A percentile compares a stretch with the other conserved stretches of the same genome.
These are phyloP conservation scores for Acanthamoeba triangularis DNA, from an alignment of 208 protist species.

Conservation along the genomic window DNA sequence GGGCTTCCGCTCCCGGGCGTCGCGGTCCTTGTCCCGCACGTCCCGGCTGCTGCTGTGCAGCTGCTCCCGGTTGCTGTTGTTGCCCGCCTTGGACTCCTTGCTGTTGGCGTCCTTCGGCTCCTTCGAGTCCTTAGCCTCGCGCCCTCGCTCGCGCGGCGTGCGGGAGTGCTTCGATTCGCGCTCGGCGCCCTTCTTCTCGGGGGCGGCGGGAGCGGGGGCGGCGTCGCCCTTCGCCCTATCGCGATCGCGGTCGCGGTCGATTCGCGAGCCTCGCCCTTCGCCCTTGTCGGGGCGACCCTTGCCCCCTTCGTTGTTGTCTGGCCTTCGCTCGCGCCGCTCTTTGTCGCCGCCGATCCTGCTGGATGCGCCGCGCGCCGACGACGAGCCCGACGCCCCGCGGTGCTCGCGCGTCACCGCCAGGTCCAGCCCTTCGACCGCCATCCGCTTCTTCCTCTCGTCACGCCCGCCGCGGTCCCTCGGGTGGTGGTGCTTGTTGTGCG, in stretches of 20 bases:
- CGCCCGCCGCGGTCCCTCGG: too few species aligned
- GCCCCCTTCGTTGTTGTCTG: background rate
- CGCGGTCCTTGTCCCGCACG: background rate
- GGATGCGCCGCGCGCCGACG: too few species aligned
- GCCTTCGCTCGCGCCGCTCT: background rate
- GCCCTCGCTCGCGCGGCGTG: background rate
- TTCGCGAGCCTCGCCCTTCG: background rate
- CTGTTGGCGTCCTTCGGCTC: background rate
- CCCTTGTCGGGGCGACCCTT: background rate
- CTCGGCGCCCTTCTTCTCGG: background rate
- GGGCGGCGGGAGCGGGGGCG: too few species aligned
- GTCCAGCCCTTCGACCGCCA: background rate
- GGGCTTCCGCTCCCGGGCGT: background rate
- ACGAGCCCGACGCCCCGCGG: too few species aligned
- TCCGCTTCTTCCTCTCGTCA: background rate
- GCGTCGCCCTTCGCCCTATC: background rate
- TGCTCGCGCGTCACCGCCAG: background rate
- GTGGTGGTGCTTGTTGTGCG: background rate
- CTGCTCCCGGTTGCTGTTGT: background rate
- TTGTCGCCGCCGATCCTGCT: background rate
- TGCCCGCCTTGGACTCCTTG: background rate
- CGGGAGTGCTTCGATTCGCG: background rate
- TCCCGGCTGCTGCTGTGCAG: background rate
- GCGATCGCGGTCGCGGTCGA: background rate
- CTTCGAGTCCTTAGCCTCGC: background rate